Conservation (phyloP, 1,284 basidiomycete genomes). For the Ustilago trichophora region DNA sequence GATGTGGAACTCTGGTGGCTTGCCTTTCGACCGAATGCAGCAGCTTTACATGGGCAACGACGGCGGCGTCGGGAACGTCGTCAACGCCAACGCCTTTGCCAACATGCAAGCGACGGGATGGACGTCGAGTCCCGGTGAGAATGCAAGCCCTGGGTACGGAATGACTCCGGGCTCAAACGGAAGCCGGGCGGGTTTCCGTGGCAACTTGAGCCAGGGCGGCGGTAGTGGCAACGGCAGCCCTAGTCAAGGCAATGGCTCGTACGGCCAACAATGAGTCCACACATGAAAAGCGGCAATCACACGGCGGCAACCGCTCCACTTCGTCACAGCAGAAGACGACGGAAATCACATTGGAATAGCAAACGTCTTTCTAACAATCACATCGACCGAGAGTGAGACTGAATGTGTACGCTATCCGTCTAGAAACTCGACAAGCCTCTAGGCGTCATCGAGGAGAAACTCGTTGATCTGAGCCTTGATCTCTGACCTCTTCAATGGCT, state of each 20-base stretch:
- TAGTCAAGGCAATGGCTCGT: slow-evolving; percentile 2
- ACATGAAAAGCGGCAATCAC: too few species aligned
- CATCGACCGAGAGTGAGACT: too few species aligned
- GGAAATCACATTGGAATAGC: background rate
- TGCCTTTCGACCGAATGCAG: slow-evolving; percentile 5
- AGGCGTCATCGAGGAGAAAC: slow-evolving; percentile 34
- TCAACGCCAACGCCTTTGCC: slow-evolving; percentile 2
- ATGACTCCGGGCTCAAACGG: background rate
- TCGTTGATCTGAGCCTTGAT: slow-evolving; percentile 40
- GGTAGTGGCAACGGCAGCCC: slow-evolving; percentile 11
- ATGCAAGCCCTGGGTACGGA: slow-evolving; percentile 6
- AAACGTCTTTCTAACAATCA: too few species aligned
- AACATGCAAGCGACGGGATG: slow-evolving; percentile 12
- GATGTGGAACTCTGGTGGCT: slow-evolving; percentile 21
- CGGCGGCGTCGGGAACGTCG: background rate
- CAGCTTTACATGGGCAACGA: slow-evolving; percentile 13
- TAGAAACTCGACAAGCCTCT: too few species aligned
- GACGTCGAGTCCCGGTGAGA: slow-evolving; percentile 8
- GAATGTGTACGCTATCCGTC: too few species aligned
- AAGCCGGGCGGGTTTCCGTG: background rate
- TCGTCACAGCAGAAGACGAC: too few species aligned
- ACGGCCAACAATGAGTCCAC: background rate
- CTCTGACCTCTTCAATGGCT: slow-evolving; percentile 28
- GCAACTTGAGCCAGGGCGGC: background rate
- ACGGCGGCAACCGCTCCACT: too few species aligned